Evolutionary conservation across 2,329 filamentous ascomycete genomes (phyloP), one percentile per base, ranked within the genome.

Genomic region (Alternaria gaisen): DNA sequence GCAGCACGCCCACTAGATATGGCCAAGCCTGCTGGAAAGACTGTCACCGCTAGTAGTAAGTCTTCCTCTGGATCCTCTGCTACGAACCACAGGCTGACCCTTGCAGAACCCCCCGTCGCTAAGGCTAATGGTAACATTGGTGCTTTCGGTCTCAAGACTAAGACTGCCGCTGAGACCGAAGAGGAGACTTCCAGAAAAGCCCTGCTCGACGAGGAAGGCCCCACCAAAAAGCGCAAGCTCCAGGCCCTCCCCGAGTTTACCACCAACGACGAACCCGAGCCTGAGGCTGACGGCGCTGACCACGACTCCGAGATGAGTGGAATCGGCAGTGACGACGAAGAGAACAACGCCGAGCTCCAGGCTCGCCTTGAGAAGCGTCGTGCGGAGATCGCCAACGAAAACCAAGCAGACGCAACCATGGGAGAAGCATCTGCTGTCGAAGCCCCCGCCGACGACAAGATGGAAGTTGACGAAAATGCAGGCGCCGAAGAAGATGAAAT

Each of bases 241-340:
- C 93, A 93, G 75, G 95, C 94, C 80, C 88, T 99, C 62, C 94
- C 94, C 59, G 90, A 90, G 67, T 87, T 90, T 73, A 86, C 86
- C 67, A 80, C 80, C 62, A 66, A 65, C 47, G 80, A 83, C 64
- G 76, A 77, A 43, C 80, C 83, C 73, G 69, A 72, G 65, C 61
- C 56, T 51, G 62, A 59, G n/a, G 63, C 58, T 12, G 68, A 67
- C 30, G 76, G 73, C 50, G 78, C 89, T 55, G 91, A 91, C 53
- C 90, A 89, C 53, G 91, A 93, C 69, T 88, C 88, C 53, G 91
- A 90, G 64, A 90, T 89, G 82, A 84, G 90, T 72, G 92, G 94
- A 72, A 91, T 90, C 50, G 91, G 87, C 18, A 94, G 89, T 26
- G 94, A 97, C 76, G 94, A 97, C 76, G 93, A 95, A 76, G 89